Evolutionary conservation across 208 protist species (phyloP).

Genomic region (Tritrichomonas foetus): DNA sequence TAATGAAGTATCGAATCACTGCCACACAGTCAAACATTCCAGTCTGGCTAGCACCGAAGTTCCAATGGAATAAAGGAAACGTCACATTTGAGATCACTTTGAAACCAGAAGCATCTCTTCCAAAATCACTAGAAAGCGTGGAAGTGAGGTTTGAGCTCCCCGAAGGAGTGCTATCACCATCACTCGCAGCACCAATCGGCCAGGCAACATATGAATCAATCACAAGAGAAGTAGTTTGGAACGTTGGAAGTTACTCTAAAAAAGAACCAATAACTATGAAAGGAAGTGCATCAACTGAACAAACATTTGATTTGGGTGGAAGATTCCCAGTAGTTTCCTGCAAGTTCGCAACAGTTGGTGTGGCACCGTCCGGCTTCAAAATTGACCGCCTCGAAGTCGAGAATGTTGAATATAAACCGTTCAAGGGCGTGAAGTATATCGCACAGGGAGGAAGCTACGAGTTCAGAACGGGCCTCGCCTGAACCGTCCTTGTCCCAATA

Average conservation of each 20-base stretch:
- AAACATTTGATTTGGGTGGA: background rate
- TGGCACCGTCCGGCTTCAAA: background rate
- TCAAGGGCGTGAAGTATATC: slow-evolving; percentile 7
- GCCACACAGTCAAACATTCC: background rate
- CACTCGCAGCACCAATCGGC: background rate
- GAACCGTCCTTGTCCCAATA: too few species aligned
- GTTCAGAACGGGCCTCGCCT: too few species aligned
- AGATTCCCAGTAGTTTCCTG: background rate
- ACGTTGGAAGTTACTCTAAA: background rate
- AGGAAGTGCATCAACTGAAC: background rate
- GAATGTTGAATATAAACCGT: background rate
- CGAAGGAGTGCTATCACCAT: background rate
- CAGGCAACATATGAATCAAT: background rate
- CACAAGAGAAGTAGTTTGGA: background rate
- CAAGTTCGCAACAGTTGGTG: background rate
- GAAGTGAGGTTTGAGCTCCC: background rate
- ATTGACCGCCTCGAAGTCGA: background rate
- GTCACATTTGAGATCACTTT: background rate
- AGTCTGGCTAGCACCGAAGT: background rate
- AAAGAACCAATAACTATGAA: background rate
- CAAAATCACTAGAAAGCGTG: background rate
- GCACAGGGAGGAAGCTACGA: background rate
- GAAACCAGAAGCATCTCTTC: background rate
- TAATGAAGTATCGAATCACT: slow-evolving; percentile 1
- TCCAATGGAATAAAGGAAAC: background rate